Evolutionary conservation across 192 early-diverging fungal species (phyloP).

Genomic region (Dissophora globulifera): DNA sequence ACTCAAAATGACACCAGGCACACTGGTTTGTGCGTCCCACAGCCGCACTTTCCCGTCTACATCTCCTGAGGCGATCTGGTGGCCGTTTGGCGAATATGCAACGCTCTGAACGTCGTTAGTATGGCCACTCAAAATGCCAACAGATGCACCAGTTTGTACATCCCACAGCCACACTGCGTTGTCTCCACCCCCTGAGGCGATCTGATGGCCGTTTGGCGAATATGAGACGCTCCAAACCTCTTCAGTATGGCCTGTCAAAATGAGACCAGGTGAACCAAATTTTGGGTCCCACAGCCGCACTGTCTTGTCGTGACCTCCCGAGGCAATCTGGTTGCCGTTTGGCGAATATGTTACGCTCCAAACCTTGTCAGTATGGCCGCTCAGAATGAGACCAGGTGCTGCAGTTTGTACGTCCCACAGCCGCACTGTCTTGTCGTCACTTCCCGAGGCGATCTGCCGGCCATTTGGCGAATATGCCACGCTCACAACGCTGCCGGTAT

Average conservation of each 20-base stretch:
- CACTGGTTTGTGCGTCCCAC: constrained; percentile 5
- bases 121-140: neutral
- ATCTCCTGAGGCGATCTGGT: neutral
- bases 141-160: neutral
- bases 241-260: neutral
- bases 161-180: constrained; percentile 2
- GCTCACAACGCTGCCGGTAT: neutral
- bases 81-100: neutral
- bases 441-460: too few relatives aligned
- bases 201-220: constrained; percentile 2
- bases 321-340: neutral
- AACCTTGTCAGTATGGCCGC: too few relatives aligned
- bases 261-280: neutral
- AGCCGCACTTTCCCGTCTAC: neutral
- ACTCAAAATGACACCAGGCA: neutral
- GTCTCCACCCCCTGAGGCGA: neutral
- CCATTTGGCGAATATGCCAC: too few relatives aligned
- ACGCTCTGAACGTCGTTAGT: neutral
- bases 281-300: constrained; percentile 3
- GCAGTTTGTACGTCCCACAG: neutral
- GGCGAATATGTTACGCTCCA: neutral
- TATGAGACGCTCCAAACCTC: neutral
- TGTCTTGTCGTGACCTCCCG: constrained; percentile 3
- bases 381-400: neutral
- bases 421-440: too few relatives aligned